Evolutionary conservation across 1,284 basidiomycete species (phyloP), one percentile per base, ranked within the genome.

Genomic region (Laetiporus sulphureus): DNA sequence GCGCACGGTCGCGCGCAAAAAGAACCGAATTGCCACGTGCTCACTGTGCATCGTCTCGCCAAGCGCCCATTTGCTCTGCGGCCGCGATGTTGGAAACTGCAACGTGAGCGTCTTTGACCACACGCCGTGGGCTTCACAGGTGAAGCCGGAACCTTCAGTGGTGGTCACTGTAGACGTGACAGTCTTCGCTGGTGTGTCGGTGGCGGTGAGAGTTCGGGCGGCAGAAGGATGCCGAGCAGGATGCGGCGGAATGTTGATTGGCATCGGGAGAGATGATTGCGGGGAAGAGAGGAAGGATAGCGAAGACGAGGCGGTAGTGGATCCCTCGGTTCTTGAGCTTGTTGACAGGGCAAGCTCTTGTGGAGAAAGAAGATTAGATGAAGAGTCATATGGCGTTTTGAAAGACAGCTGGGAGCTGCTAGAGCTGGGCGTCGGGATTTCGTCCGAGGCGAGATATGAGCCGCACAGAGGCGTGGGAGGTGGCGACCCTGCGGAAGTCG

Each of bases 41-140:
- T 75, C 70, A 32, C 80, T 81, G 49, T 74, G 68, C 51, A 85
- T 72, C 16, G 81, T 82, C 64, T 88, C 84, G 13, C 85, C 85
- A 44, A 84, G 71, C 7, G 83, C 74, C 85, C 85, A 89, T 20
- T 81, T 74, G 51, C 72, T 75, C 43, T 71, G 71, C 6, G 81
- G 77, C 54, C 80, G 83, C 38, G 71, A 61, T 32, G 75, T 71
- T 5, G 85, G 85, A 79, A 85, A 85, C 50, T 81, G 79, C 29
- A 86, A 60, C 6, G 79, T 77, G 32, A 87, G 60, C 3, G 73
- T 80, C 57, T 80, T 77, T 36, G 62, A 69, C 73, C 75, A 84
- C 7, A 76, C 59, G 32, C 80, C 80, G 37, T 68, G 60, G 2
- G 64, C 57, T 51, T 82, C 75, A 39, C 65, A 69, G 32, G 67